A percentile compares a stretch with the other conserved stretches of the same genome.
These are phyloP conservation scores for Beauveria sp. DNA, from an alignment of 2,329 filamentous ascomycete genomes.

Conservation along the genomic window DNA sequence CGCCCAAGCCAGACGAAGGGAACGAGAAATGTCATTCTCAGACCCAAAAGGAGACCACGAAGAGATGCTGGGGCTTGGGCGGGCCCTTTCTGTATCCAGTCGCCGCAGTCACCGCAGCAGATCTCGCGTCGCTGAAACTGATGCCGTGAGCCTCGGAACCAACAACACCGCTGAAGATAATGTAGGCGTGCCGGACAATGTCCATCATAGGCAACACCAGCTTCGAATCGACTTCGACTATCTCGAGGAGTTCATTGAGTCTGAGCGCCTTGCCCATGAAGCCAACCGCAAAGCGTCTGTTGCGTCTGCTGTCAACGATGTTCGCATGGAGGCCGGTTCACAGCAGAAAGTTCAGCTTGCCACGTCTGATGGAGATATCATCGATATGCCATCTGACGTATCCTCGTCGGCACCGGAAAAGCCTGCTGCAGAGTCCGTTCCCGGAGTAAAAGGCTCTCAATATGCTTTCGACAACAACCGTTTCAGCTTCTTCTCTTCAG, in stretches of 20 bases:
- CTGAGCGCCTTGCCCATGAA: constrained; percentile 41
- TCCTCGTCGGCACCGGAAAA: constrained; percentile 41
- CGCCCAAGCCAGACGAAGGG: constrained; percentile 78
- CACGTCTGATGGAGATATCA: constrained; percentile 49
- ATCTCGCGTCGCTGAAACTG: constrained; percentile 53
- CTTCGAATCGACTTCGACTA: constrained; percentile 88
- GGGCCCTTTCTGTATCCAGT: constrained; percentile 64
- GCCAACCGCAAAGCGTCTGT: constrained; percentile 43
- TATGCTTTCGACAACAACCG: constrained; percentile 60
- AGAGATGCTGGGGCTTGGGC: constrained; percentile 57
- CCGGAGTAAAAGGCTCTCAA: constrained; percentile 27
- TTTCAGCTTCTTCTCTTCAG: constrained; percentile 95
- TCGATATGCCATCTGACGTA: constrained; percentile 43
- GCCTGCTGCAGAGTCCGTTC: constrained; percentile 23
- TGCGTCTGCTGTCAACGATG: constrained; percentile 24
- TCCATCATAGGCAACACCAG: constrained; percentile 51
- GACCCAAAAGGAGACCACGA: constrained; percentile 35
- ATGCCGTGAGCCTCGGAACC: constrained; percentile 52
- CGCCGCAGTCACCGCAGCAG: constrained; percentile 51
- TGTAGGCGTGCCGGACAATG: constrained; percentile 75
- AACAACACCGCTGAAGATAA: constrained; percentile 75
- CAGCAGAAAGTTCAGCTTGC: constrained; percentile 30
- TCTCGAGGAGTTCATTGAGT: constrained; percentile 80
- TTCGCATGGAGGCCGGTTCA: constrained; percentile 21
- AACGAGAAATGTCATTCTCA: constrained; percentile 59